Conservation (phyloP, 305 asterid species). For the Fraxinus baroniana region DNA sequence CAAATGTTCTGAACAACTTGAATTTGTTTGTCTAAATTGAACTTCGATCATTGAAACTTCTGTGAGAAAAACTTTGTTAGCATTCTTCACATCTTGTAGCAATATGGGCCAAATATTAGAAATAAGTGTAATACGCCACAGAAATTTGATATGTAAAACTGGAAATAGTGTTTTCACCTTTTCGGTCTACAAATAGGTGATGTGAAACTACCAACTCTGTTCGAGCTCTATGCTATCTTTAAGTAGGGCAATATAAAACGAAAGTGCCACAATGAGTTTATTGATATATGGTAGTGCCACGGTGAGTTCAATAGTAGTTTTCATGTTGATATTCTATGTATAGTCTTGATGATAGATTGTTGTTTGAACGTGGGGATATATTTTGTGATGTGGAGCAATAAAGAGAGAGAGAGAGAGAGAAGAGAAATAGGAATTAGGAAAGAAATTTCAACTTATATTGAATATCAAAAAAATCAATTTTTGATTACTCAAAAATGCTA, state of each 20-base stretch:
- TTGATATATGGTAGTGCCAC: not conserved
- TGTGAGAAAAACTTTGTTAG: not conserved
- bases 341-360: not conserved
- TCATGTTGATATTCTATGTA: not conserved
- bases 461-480: not conserved
- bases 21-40: not conserved
- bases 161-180: not conserved
- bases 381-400: not conserved
- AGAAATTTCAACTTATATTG: not conserved
- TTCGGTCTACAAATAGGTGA: not conserved
- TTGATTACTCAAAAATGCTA: not conserved
- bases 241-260: not conserved
- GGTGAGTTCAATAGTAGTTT: not conserved
- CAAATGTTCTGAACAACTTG: not conserved
- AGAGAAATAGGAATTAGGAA: not conserved
- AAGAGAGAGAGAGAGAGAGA: not conserved
- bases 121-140: not conserved
- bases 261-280: not conserved
- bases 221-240: not conserved
- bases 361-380: not conserved
- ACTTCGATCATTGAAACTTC: not conserved
- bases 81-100: slow-evolving; percentile 11
- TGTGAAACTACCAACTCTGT: not conserved
- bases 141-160: not conserved
- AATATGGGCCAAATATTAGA: slow-evolving; percentile 5